Conservation (phyloP, 2,329 filamentous ascomycete genomes). For the Fusarium robinianum region DNA sequence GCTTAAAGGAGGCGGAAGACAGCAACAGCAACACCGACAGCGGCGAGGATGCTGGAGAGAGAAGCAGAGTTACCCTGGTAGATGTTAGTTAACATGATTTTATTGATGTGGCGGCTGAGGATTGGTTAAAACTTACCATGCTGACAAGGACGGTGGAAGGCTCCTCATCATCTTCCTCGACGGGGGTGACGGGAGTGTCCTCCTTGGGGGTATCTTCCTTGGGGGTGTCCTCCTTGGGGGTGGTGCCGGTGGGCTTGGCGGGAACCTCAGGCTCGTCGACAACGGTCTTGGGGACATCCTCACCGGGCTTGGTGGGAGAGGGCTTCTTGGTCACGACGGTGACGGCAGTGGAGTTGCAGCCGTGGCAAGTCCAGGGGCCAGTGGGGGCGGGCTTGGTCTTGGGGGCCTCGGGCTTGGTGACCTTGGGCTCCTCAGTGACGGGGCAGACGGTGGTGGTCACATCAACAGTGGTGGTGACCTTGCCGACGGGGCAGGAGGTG, state of each 20-base stretch:
- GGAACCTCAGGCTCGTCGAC: constrained; percentile 6
- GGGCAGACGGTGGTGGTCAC: constrained; percentile 11
- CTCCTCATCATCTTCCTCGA: not conserved
- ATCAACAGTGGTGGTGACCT: constrained; percentile 36
- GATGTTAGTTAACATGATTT: not conserved
- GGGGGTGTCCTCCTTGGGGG: not conserved
- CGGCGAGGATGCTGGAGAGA: constrained; percentile 12
- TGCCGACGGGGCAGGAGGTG: constrained; percentile 38
- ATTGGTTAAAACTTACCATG: constrained; percentile 6
- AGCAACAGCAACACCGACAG: constrained; percentile 6
- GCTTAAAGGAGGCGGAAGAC: constrained; percentile 5
- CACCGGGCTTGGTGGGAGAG: not conserved
- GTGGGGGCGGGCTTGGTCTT: constrained; percentile 6
- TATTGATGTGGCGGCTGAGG: not conserved
- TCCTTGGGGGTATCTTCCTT: not conserved
- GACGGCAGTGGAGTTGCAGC: constrained; percentile 10
- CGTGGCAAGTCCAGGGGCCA: constrained; percentile 4
- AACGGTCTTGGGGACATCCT: not conserved
- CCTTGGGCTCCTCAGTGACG: not conserved
- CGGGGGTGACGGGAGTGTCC: not conserved
- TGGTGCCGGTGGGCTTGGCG: not conserved
- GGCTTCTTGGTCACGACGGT: constrained; percentile 4
- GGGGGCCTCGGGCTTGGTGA: not conserved
- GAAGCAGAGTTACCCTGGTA: constrained; percentile 8
- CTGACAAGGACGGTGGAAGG: constrained; percentile 3